Percentiles rank a stretch among this genome's conserved stretches.
phyloP scores from a whole-genome alignment of 2,329 filamentous ascomycete species.

The Stagonosporopsis tanaceti region DNA sequence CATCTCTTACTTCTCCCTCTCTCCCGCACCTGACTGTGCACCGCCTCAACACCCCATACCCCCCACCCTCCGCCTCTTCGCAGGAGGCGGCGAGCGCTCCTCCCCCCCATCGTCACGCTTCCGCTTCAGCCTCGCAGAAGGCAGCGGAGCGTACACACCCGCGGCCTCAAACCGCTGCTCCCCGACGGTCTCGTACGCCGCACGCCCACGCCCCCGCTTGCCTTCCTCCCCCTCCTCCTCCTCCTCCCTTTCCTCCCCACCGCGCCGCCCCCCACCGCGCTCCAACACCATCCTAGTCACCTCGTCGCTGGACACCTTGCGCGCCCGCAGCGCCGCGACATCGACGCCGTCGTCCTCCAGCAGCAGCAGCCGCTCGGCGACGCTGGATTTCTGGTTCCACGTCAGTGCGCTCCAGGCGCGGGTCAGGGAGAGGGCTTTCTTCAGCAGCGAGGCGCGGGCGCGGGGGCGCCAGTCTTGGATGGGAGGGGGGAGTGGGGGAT shows the following conservation, averaged over 20 bases:
- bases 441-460: neutral
- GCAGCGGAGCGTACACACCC: neutral
- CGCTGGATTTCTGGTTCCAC: conserved; percentile 15
- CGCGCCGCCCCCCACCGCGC: neutral
- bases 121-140: conserved; percentile 4
- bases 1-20: too few relatives aligned
- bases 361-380: conserved; percentile 9
- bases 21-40: too few relatives aligned
- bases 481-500: neutral
- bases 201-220: too few relatives aligned
- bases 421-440: conserved; percentile 7
- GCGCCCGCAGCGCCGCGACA: neutral
- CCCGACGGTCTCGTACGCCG: too few relatives aligned
- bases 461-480: conserved; percentile 5
- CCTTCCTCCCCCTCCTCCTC: neutral
- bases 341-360: conserved; percentile 5
- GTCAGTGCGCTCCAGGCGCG: conserved; percentile 14
- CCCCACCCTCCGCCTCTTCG: neutral
- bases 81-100: too few relatives aligned
- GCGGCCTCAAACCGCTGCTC: neutral
- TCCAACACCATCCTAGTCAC: conserved; percentile 5
- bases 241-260: neutral
- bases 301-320: neutral
- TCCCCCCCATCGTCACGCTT: neutral
- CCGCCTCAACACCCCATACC: neutral